phyloP scores from a whole-genome alignment of 106 monocot genomes.

The Acorus calamus region DNA sequence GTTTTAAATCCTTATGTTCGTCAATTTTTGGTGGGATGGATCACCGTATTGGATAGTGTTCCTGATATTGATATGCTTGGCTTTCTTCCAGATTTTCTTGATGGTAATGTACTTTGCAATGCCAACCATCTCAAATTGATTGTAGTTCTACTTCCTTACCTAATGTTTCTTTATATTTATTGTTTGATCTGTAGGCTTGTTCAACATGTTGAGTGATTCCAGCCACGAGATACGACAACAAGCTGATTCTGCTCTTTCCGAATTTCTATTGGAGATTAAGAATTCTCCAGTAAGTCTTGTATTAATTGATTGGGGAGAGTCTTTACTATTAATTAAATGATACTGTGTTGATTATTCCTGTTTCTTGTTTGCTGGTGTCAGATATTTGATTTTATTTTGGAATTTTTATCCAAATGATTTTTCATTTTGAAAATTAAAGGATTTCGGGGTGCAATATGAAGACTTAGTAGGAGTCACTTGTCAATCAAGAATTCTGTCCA shows the following conservation, averaged over 20 bases:
- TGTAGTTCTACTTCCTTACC: neutral
- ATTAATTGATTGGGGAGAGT: no score
- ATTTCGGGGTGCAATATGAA: no score
- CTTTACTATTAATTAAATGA: no score
- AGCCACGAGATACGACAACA: constrained; percentile 98
- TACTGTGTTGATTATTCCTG: no score
- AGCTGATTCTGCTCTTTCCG: constrained; percentile 96
- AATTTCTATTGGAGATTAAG: constrained; percentile 99
- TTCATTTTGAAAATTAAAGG: no score
- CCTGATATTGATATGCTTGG: constrained; percentile 99
- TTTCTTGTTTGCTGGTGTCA: no score
- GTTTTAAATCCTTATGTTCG: constrained; percentile 91
- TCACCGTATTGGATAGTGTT: constrained; percentile 93
- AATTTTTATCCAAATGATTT: no score
- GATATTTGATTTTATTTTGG: no score
- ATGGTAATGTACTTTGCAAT: constrained; percentile 43
- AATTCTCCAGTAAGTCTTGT: constrained; percentile 79
- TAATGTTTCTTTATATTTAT: constrained; percentile 11
- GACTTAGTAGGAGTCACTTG: no score
- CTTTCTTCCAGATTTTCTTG: constrained; percentile 99
- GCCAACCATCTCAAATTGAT: neutral
- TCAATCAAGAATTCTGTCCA: no score
- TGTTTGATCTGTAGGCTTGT: constrained; percentile 51
- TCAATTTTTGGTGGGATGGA: constrained; percentile 99
- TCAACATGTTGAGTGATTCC: constrained; percentile 99